Evolutionary conservation across 768 basidiomycete genomes (phyloP), one percentile per base, ranked within the genome.

Genomic region (Leccinum subgranulosum): DNA sequence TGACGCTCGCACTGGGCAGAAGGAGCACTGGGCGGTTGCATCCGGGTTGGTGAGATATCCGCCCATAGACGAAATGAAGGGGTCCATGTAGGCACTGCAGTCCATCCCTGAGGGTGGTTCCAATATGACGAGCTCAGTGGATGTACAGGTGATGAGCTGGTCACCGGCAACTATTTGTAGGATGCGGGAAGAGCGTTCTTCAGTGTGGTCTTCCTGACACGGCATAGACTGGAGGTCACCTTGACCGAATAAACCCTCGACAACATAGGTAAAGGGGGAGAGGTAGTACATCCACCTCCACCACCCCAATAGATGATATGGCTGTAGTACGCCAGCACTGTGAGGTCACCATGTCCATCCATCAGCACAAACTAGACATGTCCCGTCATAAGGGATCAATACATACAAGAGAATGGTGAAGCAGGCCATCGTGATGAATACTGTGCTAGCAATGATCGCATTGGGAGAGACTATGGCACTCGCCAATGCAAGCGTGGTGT

Each of bases 11-110:
- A 77, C 76, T 1, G 81, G 72, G 60, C 88, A 88, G 70, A 82
- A 87, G 21, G 75, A 57, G 66, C 87, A 90, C 46, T 65, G 69
- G n/a, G 70, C 56, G 0, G 80, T 79, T 4, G 84, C 81, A n/a
- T 78, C 67, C 1, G 81, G 76, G 61, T 87, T 80, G 23, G 74
- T 63, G 28, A 90, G 69, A 60, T 84, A 85, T 9, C 87, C 87
- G 0, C 87, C 83, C 5, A 76, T 74, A 1, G 60, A 46, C 0
- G 68, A 56, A 15, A 86, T 82, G 71, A 79, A 91, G 0, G 73
- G 64, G 19, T 68, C 49, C 66, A 87, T 72, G 67, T 82, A 90
- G 4, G 75, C 57, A 4, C 62, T 63, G 64, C 90, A 91, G 4
- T 76, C 82, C 57, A 76, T 63, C 2, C 83, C 85, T 1, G 70